A percentile compares a stretch with the other conserved stretches of the same genome.
Evolutionary conservation across 78 protist species (phyloP).

Genomic region (Diacronema lutheri): DNA sequence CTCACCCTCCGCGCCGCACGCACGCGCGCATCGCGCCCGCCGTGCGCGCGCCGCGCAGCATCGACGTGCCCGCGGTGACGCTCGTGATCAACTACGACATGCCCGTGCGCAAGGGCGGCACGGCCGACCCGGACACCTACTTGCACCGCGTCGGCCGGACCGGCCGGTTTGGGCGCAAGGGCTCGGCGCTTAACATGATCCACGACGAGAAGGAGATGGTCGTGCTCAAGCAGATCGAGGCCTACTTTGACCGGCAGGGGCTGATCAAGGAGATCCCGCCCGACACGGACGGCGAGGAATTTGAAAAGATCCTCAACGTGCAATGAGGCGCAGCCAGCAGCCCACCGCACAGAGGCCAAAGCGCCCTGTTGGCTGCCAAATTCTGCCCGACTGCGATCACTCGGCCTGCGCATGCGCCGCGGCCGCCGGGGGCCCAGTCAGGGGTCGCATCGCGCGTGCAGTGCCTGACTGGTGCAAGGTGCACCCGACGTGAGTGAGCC

Average conservation of each 20-base stretch:
- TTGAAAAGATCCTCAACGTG: neutral
- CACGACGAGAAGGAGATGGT: neutral
- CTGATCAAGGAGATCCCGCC: neutral
- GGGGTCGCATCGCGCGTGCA: too few species aligned
- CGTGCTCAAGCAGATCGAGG: neutral
- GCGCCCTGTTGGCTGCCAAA: too few species aligned
- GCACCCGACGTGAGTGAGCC: too few species aligned
- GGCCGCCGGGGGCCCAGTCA: too few species aligned
- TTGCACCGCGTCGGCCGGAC: conserved; percentile 24
- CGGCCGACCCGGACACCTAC: neutral
- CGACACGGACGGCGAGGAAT: neutral
- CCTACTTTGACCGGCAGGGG: neutral
- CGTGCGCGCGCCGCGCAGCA: neutral
- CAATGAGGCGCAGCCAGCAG: neutral
- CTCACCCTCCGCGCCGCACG: too few species aligned
- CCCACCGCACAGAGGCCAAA: too few species aligned
- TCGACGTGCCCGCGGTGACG: conserved; percentile 22
- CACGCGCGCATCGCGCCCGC: neutral
- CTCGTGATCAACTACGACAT: conserved; percentile 22
- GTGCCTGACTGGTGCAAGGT: too few species aligned
- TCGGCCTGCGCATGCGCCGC: too few species aligned
- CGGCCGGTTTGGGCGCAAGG: conserved; percentile 11
- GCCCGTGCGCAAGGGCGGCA: conserved; percentile 4
- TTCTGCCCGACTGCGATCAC: too few species aligned
- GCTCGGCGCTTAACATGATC: neutral